Conservation (phyloP, 345 rosid genomes). For the Odontarrhena argentea region DNA sequence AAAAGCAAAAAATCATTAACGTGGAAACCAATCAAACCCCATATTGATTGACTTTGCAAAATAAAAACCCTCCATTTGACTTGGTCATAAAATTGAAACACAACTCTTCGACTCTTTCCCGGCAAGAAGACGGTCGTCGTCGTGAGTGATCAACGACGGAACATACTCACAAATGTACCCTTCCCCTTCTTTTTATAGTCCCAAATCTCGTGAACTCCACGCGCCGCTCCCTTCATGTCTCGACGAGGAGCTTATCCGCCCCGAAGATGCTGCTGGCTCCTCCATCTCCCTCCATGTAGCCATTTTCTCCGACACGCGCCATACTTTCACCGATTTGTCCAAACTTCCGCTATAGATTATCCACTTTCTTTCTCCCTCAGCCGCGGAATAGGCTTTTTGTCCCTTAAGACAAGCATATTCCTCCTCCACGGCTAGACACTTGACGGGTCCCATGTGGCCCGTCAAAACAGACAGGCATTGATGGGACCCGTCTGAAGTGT, state of each 20-base stretch:
- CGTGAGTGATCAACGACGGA: conserved; percentile 16
- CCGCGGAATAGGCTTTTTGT: neutral
- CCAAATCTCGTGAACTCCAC: conserved; percentile 25
- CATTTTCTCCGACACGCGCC: conserved; percentile 67
- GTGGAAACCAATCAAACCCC: conserved; percentile 35
- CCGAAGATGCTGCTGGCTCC: conserved; percentile 30
- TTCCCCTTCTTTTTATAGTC: neutral
- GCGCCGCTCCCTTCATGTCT: conserved; percentile 30
- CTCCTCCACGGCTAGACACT: conserved; percentile 69
- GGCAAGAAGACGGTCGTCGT: conserved; percentile 21
- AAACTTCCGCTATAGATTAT: conserved; percentile 80
- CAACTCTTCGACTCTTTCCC: conserved; percentile 15
- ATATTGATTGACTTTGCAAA: conserved; percentile 19
- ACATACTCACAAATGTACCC: conserved; percentile 29
- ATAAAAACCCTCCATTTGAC: conserved; percentile 7
- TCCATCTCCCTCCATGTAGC: conserved; percentile 38
- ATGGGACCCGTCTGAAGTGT: conserved; percentile 52
- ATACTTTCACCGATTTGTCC: conserved; percentile 77
- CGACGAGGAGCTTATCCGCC: conserved; percentile 19
- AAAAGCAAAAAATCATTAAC: conserved; percentile 13
- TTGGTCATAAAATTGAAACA: conserved; percentile 15
- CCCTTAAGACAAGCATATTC: conserved; percentile 30
- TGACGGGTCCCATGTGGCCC: conserved; percentile 85
- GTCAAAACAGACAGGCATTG: conserved; percentile 60
- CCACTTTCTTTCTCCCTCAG: conserved; percentile 47